Percentiles rank a stretch among this genome's conserved stretches.
Evolutionary conservation across 345 rosid species (phyloP).

Genomic region (Eucalyptus melliodora): DNA sequence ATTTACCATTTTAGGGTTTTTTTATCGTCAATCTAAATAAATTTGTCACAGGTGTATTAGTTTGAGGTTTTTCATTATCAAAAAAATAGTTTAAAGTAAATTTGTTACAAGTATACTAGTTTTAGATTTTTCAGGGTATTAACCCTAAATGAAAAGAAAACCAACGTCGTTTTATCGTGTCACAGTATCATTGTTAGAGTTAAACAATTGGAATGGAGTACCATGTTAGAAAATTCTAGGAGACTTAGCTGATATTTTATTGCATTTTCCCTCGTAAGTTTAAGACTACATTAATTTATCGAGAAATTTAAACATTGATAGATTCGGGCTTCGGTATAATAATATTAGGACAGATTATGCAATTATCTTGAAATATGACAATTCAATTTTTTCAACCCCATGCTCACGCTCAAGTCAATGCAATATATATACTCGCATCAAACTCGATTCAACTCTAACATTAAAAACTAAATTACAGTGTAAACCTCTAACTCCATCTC

Average conservation of each 20-base stretch:
- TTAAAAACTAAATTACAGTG: too few relatives aligned
- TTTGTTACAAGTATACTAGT: rapidly evolving
- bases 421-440: too few relatives aligned
- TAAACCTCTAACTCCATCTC: neutral
- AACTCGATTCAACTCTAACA: too few relatives aligned
- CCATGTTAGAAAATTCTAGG: neutral
- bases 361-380: neutral
- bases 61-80: too few relatives aligned
- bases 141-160: too few relatives aligned
- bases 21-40: rapidly evolving
- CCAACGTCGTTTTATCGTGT: rapidly evolving
- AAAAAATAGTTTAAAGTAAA: too few relatives aligned
- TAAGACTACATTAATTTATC: neutral
- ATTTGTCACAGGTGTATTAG: rapidly evolving
- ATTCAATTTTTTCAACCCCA: too few relatives aligned
- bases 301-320: neutral
- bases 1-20: too few relatives aligned
- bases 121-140: too few relatives aligned
- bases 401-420: too few relatives aligned
- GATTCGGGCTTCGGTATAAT: neutral
- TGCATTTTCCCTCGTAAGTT: neutral
- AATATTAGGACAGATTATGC: neutral
- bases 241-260: neutral
- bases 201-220: neutral
- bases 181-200: neutral